Percentiles rank a stretch among this genome's conserved stretches.
Conservation (phyloP, 2,329 filamentous ascomycete species). For the Plectosphaerella plurivora region DNA sequence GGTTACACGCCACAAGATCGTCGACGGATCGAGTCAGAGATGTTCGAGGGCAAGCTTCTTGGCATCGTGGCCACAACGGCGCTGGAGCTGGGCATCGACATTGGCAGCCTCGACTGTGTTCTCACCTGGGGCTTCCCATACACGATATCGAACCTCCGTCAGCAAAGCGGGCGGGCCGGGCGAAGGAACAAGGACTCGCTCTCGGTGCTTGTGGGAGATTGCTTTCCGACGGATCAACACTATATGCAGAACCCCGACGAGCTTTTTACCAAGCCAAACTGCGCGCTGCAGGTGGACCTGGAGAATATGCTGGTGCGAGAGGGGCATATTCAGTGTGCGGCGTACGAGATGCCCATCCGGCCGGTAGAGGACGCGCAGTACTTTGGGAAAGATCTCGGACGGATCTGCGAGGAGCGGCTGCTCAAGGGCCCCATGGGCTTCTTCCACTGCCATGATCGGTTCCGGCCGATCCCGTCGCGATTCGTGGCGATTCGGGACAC, state of each 20-base stretch:
- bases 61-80: slow-evolving; percentile 94
- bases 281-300: slow-evolving; percentile 85
- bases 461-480: slow-evolving; percentile 77
- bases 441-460: slow-evolving; percentile 85
- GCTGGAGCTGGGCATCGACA: slow-evolving; percentile 90
- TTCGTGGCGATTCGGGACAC: slow-evolving; percentile 87
- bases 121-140: slow-evolving; percentile 94
- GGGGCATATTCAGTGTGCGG: slow-evolving; percentile 92
- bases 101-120: slow-evolving; percentile 89
- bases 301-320: slow-evolving; percentile 86
- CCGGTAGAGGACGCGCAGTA: slow-evolving; percentile 70
- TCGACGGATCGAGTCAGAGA: slow-evolving; percentile 83
- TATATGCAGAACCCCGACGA: slow-evolving; percentile 97
- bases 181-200: slow-evolving; percentile 90
- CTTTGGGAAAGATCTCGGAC: slow-evolving; percentile 69
- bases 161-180: slow-evolving; percentile 91
- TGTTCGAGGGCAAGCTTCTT: slow-evolving; percentile 93
- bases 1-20: slow-evolving; percentile 92
- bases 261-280: slow-evolving; percentile 88
- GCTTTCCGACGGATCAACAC: slow-evolving; percentile 86
- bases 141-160: slow-evolving; percentile 87
- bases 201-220: slow-evolving; percentile 83
- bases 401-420: slow-evolving; percentile 71
- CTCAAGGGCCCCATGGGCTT: slow-evolving; percentile 72
- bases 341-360: slow-evolving; percentile 90